A percentile compares a stretch with the other conserved stretches of the same genome.
Conservation (phyloP, 371 early-diverging fungal species). For the Mortierella sp. region DNA sequence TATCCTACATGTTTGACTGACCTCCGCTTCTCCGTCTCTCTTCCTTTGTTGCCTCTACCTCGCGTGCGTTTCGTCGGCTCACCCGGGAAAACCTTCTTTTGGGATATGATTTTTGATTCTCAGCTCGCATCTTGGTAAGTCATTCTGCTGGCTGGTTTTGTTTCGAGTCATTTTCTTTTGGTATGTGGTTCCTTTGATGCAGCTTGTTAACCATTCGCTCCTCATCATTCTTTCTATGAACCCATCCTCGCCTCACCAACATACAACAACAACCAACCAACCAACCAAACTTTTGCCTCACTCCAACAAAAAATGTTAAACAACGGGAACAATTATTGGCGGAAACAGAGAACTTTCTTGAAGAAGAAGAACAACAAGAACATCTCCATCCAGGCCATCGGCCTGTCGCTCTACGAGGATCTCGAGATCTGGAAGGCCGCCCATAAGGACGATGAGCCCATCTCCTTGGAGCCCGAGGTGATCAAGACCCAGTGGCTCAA, state of each 20-base stretch:
- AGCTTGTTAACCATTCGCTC: neutral
- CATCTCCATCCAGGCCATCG: conserved; percentile 85
- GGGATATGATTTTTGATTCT: conserved; percentile 19
- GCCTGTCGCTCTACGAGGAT: conserved; percentile 83
- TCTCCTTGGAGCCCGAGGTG: conserved; percentile 63
- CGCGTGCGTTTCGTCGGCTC: conserved; percentile 13
- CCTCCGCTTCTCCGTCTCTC: neutral
- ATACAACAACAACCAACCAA: too few relatives aligned
- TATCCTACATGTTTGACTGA: conserved; percentile 4
- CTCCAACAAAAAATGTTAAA: neutral
- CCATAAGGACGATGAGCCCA: conserved; percentile 52
- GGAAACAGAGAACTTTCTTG: conserved; percentile 74
- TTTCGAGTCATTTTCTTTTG: neutral
- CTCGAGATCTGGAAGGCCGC: conserved; percentile 66
- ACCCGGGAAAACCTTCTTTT: conserved; percentile 19
- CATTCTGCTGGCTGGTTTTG: neutral
- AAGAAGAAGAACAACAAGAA: conserved; percentile 77
- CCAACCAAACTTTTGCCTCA: neutral
- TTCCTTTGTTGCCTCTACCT: neutral
- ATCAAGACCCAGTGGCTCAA: conserved; percentile 89
- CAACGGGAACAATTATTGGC: neutral
- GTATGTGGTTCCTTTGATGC: neutral
- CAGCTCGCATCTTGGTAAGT: conserved; percentile 59
- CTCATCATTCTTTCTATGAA: neutral
- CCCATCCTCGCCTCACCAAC: too few relatives aligned